Base-by-base conservation (phyloP, 805 yeast species). In the Kazachstania africana region DNA sequence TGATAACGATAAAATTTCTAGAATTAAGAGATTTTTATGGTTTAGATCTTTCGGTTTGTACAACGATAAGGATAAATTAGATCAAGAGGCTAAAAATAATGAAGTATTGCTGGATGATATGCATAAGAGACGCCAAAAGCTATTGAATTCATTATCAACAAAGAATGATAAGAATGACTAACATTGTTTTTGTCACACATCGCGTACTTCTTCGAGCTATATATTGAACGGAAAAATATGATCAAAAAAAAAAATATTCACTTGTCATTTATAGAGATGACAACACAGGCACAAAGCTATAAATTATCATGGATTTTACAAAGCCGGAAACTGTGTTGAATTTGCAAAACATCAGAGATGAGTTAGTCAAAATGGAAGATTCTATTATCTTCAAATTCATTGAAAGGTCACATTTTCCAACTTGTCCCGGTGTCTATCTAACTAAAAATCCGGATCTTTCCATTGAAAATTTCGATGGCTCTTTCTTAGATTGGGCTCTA, bases 361-460 rank as follows among this genome's bases (percentile, higher is more conserved):
- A 83, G 12, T 65, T 91, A 28, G 77, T 87, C 24, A 72, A 95
- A 33, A 84, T 91, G 95, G 98, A 91, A 52, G 97, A 91, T 57
- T 81, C 96, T 5, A 85, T 91, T 44, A 79, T 91, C 38, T 91
- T 87, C 65, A 81, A 78, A 35, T 70, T 91, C 43, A 87, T 91
- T 37, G 98, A 91, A 55, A 68, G 98, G 41, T 82, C 95, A 3
- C 95, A 88, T 59, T 88, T 83, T 50, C 75, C 65, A 44, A 68
- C 70, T 19, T 75, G 84, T 32, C 78, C 81, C 2, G 68, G 81
- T 12, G 84, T 85, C 6, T 91, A 91, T 59, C 66, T 68, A 44
- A 44, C 50, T 8, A 66, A 72, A 41, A 69, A 69, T 38, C 44
- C 53, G 1, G 34, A 36, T 12, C 72, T 66, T 15, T 57, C 64